Evolutionary conservation across 2,329 filamentous ascomycete species (phyloP).

Genomic region (Teratosphaeria gauchensis): DNA sequence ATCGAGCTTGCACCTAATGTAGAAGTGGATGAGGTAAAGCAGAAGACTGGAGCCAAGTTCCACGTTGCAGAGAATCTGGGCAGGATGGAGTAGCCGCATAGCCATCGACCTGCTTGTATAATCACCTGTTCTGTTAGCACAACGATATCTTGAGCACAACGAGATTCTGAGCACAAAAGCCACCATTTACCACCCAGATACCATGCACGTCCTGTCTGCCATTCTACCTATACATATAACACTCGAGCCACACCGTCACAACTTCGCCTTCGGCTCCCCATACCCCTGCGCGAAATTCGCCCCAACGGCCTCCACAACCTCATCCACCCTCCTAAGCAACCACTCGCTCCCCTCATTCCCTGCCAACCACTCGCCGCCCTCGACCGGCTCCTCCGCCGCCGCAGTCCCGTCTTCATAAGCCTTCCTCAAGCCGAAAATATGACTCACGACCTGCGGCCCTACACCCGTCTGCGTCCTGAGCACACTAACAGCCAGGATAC

Average conservation of each 20-base stretch:
- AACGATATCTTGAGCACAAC: not conserved
- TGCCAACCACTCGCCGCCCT: constrained; percentile 54
- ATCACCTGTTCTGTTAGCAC: not conserved
- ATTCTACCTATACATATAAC: not conserved
- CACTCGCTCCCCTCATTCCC: constrained; percentile 56
- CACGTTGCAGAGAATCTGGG: constrained; percentile 49
- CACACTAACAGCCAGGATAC: constrained; percentile 63
- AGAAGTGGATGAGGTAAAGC: constrained; percentile 56
- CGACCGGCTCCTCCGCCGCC: constrained; percentile 44
- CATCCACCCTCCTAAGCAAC: constrained; percentile 53
- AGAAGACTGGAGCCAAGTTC: constrained; percentile 62
- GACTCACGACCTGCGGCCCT: constrained; percentile 69
- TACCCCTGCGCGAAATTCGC: constrained; percentile 48
- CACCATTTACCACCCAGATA: not conserved
- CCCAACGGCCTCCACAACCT: constrained; percentile 43
- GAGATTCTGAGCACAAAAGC: too few species aligned
- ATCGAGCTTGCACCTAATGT: constrained; percentile 63
- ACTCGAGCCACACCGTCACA: constrained; percentile 10
- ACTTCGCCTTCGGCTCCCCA: constrained; percentile 33
- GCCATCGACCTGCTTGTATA: not conserved
- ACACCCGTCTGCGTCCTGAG: constrained; percentile 72
- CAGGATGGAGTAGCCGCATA: constrained; percentile 33
- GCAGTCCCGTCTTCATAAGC: constrained; percentile 57
- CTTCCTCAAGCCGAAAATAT: constrained; percentile 73
- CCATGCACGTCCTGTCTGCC: not conserved